Evolutionary conservation across 2,329 filamentous ascomycete genomes (phyloP), one percentile per base, ranked within the genome.

Genomic region (Dactylellina haptotyla): DNA sequence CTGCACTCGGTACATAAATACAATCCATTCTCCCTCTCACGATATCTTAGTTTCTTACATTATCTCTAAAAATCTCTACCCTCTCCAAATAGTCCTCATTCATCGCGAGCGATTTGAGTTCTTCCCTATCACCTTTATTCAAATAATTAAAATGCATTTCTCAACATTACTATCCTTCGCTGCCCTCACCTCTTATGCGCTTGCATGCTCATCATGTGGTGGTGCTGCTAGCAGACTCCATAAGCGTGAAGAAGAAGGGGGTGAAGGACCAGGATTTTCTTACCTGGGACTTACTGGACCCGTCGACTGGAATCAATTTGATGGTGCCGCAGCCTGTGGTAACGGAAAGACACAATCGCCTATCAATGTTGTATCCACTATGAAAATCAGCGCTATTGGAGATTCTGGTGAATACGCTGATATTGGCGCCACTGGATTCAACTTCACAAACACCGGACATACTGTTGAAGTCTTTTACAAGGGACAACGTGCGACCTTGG

Each of bases 391-490:
- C 61, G 75, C 76, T 0, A 76, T 77, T 12, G 77, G 84, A 14
- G 54, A 71, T 0, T 75, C 81, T 75, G 69, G 69, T 72, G 80
- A 43, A 80, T 87, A 84, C 43, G 82, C 76, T 4, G 25, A 81
- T 50, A 77, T 78, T 16, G 79, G 80, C 46, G 61, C 61, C 10
- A 50, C 61, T 34, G 82, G 80, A 2, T 82, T 84, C 51, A 81
- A 82, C 37, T 85, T 87, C 63, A 84, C 87, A 79, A 87, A 88
- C 78, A 81, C 87, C 9, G 86, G 85, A 50, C 85, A 84, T 25
- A 87, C 85, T 0, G 82, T 88, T 58, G 84, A 87, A 80, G 83
- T 86, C 65, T 80, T 87, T 28, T 84, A 84, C 65, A 84, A 83
- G 54, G 85, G 84, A 43, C 69, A 65, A 28, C 46, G 34, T 14